Percentiles rank a stretch among this genome's conserved stretches.
Evolutionary conservation across 495 filamentous ascomycete species (phyloP).

Genomic region (Amorphotheca resinae): DNA sequence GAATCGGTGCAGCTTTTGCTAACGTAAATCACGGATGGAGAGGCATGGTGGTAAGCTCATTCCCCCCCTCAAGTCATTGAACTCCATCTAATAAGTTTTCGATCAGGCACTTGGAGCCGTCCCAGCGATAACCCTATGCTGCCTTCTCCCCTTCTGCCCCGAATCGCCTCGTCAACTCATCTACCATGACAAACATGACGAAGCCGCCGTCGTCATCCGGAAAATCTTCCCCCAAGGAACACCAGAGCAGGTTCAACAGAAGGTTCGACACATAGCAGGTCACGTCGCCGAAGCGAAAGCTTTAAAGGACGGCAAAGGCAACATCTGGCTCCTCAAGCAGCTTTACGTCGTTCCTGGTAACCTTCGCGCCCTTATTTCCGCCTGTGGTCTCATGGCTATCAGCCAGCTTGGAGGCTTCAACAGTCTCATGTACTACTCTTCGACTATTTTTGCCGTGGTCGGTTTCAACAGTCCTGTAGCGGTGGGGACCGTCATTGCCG

Average conservation of each 20-base stretch:
- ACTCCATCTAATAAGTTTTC: too few species aligned
- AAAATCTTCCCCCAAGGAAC: constrained; percentile 29
- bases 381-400: constrained; percentile 38
- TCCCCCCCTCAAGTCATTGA: too few species aligned
- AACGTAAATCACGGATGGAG: constrained; percentile 36
- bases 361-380: constrained; percentile 35
- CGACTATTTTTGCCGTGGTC: constrained; percentile 38
- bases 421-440: constrained; percentile 37
- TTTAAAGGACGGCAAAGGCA: constrained; percentile 23
- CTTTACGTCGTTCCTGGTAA: constrained; percentile 33
- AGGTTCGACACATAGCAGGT: constrained; percentile 26
- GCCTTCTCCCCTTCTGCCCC: constrained; percentile 33
- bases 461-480: constrained; percentile 38
- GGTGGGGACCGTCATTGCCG: constrained; percentile 36
- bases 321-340: constrained; percentile 31
- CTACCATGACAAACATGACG: constrained; percentile 30
- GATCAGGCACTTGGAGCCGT: constrained; percentile 35
- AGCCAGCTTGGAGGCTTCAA: constrained; percentile 38
- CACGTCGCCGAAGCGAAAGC: constrained; percentile 28
- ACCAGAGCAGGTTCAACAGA: constrained; percentile 26
- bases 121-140: constrained; percentile 33
- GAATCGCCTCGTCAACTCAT: constrained; percentile 42
- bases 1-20: constrained; percentile 38
- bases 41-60: constrained; percentile 36
- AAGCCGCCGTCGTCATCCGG: constrained; percentile 27